These are phyloP conservation scores for Tolypocladium pustulatum DNA, from an alignment of 2,329 filamentous ascomycete genomes.

Conservation along the genomic window DNA sequence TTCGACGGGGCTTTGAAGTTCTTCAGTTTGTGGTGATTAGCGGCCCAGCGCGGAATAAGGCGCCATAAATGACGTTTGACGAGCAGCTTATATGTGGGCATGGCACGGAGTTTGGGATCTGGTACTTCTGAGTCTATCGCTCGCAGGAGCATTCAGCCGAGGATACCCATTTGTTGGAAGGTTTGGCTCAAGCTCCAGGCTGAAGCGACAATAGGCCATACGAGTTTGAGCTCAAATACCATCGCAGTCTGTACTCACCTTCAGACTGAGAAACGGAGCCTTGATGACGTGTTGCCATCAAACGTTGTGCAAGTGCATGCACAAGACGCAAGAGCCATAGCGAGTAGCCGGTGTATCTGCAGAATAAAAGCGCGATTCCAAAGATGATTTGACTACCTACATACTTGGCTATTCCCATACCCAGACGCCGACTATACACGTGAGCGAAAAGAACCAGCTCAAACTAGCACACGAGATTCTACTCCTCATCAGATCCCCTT, in stretches of 20 bases:
- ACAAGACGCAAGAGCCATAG: not conserved
- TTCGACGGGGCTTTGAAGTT: not conserved
- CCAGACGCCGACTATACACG: slow-evolving; percentile 1
- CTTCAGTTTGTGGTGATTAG: not conserved
- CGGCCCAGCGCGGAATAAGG: not conserved
- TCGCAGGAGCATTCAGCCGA: not conserved
- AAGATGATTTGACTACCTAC: not conserved
- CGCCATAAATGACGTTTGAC: not conserved
- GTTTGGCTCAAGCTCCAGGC: not conserved
- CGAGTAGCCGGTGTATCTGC: not conserved
- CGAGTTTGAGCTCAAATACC: not conserved
- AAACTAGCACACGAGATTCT: not conserved
- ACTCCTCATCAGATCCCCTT: slow-evolving; percentile 29
- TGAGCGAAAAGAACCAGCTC: not conserved
- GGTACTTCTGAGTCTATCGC: not conserved
- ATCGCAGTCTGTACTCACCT: not conserved
- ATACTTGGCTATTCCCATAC: not conserved
- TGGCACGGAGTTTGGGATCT: not conserved
- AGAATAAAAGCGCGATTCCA: not conserved
- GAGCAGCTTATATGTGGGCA: not conserved
- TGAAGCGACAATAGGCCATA: not conserved
- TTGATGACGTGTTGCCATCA: not conserved
- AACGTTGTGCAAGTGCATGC: not conserved
- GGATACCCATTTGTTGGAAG: not conserved
- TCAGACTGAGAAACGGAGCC: not conserved